Evolutionary conservation across 805 yeast genomes (phyloP).

Genomic region (Ascoidea tarda): DNA sequence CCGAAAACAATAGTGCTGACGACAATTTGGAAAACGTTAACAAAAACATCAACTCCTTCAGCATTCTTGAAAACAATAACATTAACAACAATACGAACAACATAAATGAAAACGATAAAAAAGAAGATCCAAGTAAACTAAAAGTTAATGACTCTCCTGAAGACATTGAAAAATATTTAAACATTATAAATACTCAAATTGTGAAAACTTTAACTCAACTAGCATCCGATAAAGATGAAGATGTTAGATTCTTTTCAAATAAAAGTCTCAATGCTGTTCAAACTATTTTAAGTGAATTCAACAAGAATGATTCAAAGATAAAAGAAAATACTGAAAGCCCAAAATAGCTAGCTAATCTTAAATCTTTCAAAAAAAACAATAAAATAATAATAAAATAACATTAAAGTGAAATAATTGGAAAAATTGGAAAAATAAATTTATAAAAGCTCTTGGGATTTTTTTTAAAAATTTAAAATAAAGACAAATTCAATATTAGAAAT

Average conservation of each 20-base stretch:
- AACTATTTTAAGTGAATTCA: slow-evolving; percentile 19
- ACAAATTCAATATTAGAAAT: too few relatives aligned
- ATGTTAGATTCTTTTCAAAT: slow-evolving; percentile 76
- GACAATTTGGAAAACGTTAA: slow-evolving; percentile 9
- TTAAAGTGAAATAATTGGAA: too few relatives aligned
- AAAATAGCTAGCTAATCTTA: too few relatives aligned
- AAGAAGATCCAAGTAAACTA: slow-evolving; percentile 13
- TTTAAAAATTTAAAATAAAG: too few relatives aligned
- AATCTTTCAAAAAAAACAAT: too few relatives aligned
- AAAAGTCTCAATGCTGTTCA: slow-evolving; percentile 20
- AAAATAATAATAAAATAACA: too few relatives aligned
- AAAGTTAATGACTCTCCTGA: slow-evolving; percentile 10
- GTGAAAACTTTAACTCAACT: slow-evolving; percentile 53
- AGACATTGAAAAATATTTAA: slow-evolving; percentile 11
- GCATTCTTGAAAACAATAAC: slow-evolving; percentile 5
- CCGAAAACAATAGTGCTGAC: slow-evolving; percentile 12
- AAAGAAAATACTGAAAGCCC: slow-evolving; percentile 11
- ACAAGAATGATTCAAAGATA: slow-evolving; percentile 19
- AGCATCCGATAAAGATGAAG: slow-evolving; percentile 64
- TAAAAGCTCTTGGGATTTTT: too few relatives aligned
- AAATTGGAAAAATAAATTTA: too few relatives aligned
- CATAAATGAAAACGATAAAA: slow-evolving; percentile 7
- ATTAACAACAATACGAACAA: slow-evolving; percentile 1
- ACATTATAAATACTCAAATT: slow-evolving; percentile 35
- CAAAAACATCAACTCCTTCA: background rate